A percentile compares a stretch with the other conserved stretches of the same genome.
Conservation (phyloP, 208 protist species). For the Leishmania martiniquensis region DNA sequence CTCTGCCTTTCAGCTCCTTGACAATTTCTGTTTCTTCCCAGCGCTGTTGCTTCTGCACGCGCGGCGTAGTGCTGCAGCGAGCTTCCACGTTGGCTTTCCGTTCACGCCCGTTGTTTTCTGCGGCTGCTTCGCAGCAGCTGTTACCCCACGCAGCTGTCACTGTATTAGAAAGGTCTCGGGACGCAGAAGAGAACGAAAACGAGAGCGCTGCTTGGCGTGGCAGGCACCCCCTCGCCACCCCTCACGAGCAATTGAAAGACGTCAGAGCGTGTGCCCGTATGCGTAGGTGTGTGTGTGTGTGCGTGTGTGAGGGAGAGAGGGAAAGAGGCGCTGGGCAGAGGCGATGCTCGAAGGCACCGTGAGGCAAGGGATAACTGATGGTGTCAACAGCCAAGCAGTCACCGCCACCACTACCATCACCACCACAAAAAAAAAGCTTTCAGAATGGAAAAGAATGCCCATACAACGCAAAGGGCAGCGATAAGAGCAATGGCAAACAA, state of each 20-base stretch:
- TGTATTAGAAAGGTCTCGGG: neutral
- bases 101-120: neutral
- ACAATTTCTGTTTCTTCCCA: neutral
- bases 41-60: neutral
- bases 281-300: slow-evolving; percentile 6
- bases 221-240: neutral
- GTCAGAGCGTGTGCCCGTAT: slow-evolving; percentile 3
- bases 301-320: too few relatives aligned
- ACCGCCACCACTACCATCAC: too few relatives aligned
- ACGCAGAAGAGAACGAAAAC: slow-evolving; percentile 15
- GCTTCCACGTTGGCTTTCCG: neutral
- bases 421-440: too few relatives aligned
- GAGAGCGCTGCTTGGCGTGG: slow-evolving; percentile 2
- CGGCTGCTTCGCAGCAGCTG: neutral
- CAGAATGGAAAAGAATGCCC: neutral
- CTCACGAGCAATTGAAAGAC: neutral
- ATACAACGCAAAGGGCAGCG: neutral
- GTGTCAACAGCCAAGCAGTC: too few relatives aligned
- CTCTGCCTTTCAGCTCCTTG: neutral
- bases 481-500: too few relatives aligned
- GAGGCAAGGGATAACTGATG: neutral
- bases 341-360: neutral
- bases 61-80: neutral
- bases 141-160: neutral
- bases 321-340: too few relatives aligned